These are phyloP conservation scores for Aeminium ludgeri DNA, from an alignment of 495 filamentous ascomycete species.

Conservation along the genomic window DNA sequence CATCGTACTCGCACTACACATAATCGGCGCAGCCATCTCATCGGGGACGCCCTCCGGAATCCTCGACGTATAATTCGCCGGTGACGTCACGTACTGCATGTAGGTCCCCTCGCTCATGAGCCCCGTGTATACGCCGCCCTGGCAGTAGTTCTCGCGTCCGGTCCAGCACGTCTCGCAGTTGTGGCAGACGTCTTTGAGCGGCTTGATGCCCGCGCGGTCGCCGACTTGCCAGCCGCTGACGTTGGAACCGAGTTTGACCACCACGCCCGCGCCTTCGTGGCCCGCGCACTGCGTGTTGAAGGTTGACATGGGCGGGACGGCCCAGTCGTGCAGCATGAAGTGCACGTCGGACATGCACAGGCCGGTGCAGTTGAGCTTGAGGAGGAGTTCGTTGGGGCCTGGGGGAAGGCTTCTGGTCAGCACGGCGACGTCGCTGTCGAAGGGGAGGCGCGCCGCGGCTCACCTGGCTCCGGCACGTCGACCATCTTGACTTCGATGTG, in stretches of 20 bases:
- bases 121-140: conserved; percentile 22
- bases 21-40: conserved; percentile 30
- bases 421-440: neutral
- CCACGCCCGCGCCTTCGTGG: conserved; percentile 40
- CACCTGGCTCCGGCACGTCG: conserved; percentile 36
- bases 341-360: conserved; percentile 27
- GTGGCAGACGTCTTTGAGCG: conserved; percentile 35
- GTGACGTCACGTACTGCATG: conserved; percentile 26
- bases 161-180: conserved; percentile 32
- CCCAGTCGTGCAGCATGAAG: conserved; percentile 28
- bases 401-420: neutral
- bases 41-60: conserved; percentile 31
- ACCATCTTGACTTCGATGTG: conserved; percentile 34
- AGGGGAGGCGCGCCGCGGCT: neutral
- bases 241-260: conserved; percentile 35
- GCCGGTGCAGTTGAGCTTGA: conserved; percentile 27
- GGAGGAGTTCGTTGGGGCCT: conserved; percentile 26
- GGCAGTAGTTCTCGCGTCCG: conserved; percentile 25
- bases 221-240: conserved; percentile 40
- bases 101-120: conserved; percentile 23
- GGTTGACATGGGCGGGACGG: conserved; percentile 30
- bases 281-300: conserved; percentile 35
- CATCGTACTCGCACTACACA: conserved; percentile 30
- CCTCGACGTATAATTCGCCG: conserved; percentile 28
- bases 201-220: conserved; percentile 43